Conservation (phyloP, 2,329 filamentous ascomycete species). For the Coniochaeta pulveracea region DNA sequence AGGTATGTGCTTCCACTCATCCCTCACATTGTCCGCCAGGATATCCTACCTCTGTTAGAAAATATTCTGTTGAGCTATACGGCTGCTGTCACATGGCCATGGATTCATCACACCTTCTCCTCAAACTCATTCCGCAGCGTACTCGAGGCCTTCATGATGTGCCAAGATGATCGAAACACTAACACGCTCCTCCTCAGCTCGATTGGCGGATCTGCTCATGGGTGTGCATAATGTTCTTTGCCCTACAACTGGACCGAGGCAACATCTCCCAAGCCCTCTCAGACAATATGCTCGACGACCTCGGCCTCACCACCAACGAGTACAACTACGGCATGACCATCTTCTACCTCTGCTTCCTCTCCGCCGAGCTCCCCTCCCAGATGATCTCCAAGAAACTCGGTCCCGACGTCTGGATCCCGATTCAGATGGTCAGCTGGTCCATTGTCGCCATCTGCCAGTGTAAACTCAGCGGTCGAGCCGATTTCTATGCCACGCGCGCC, state of each 20-base stretch:
- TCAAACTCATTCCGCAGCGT: no score
- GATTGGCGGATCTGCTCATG: conserved; percentile 20
- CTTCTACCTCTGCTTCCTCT: conserved; percentile 39
- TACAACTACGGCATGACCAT: conserved; percentile 44
- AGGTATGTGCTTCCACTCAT: conserved; percentile 26
- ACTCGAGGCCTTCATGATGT: background rate
- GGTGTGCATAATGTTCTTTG: conserved; percentile 22
- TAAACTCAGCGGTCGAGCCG: conserved; percentile 14
- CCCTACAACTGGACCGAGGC: conserved; percentile 22
- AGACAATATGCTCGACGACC: conserved; percentile 18
- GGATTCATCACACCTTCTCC: background rate
- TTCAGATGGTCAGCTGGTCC: conserved; percentile 20
- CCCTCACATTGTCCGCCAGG: no score
- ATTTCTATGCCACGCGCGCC: conserved; percentile 17
- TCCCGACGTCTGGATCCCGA: conserved; percentile 22
- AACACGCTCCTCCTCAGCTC: conserved; percentile 11
- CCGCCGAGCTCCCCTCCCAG: conserved; percentile 49
- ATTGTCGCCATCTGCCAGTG: conserved; percentile 19
- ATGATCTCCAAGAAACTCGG: conserved; percentile 42
- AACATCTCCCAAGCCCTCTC: conserved; percentile 23
- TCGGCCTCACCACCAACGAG: conserved; percentile 24
- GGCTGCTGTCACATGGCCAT: conserved; percentile 1
- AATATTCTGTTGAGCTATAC: conserved; percentile 8
- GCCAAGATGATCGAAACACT: background rate
- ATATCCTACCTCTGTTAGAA: background rate